Base-by-base conservation (phyloP, 768 basidiomycete species). In the Tulasnella sp. region DNA sequence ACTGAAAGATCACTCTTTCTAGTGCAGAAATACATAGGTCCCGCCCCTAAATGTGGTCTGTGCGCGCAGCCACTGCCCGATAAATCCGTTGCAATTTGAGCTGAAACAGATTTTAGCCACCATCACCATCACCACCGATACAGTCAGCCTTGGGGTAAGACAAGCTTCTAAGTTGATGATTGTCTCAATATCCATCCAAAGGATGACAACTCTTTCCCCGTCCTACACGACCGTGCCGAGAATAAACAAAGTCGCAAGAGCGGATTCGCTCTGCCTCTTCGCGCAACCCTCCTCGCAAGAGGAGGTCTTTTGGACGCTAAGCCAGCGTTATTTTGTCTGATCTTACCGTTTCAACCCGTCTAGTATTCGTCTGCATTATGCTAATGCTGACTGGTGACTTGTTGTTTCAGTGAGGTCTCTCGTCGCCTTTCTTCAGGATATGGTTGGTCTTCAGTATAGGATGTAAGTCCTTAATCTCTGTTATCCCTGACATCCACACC, bases 291-390 rank as follows among this genome's bases (percentile, higher is more conserved):
- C 77, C 76, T 72, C 56, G 62, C 72, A 78, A 60, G 71, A 73
- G 76, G 73, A 72, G 72, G 78, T 86, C 85, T 21, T 55, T 55
- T 55, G 54, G 54, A 55, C 54, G 54, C 54, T 38, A 38, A 55
- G 85, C 85, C 85, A 87, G 85, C 84, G 83, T 83, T 84, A 77
- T 82, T 86, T 83, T 69, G 80, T 83, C 85, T 87, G 85, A 87
- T 68, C 62, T 62, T 59, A 57, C 24, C 53, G n/a, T 68, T 49
- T 63, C 0, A 42, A 52, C 2, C 15, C 45, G 10, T 15, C 27
- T 45, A 41, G 59, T 55, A 27, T 0, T 4, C 45, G n/a, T 48
- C n/a, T 5, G 5, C 19, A 48, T n/a, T 15, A 15, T 38, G 34
- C 34, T n/a, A 38, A 38, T 38, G 34, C 34, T 38, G 15, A 38